phyloP scores from a whole-genome alignment of 805 yeast species.

The Pichia phayaonensis region DNA sequence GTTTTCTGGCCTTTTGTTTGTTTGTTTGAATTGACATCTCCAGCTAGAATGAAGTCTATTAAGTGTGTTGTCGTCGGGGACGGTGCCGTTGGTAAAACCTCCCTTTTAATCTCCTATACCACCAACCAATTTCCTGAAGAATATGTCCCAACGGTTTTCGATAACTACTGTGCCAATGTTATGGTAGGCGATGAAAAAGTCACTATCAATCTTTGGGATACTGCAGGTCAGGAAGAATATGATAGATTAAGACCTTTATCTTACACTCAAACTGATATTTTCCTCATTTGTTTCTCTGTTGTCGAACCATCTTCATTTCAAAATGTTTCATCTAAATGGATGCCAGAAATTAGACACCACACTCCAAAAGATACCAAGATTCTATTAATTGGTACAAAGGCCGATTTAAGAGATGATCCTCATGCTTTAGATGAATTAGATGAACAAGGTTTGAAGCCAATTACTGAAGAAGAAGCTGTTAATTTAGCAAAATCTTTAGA shows the following conservation, averaged over 20 bases:
- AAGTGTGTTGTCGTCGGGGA: constrained; percentile 94
- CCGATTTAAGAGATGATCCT: constrained; percentile 77
- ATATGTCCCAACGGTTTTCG: constrained; percentile 91
- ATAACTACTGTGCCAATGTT: constrained; percentile 82
- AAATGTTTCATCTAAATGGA: constrained; percentile 76
- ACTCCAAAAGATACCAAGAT: constrained; percentile 64
- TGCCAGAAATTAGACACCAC: constrained; percentile 82
- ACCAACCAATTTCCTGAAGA: constrained; percentile 91
- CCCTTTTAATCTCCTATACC: constrained; percentile 79
- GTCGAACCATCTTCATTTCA: constrained; percentile 73
- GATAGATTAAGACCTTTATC: constrained; percentile 84
- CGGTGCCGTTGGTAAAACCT: constrained; percentile 94
- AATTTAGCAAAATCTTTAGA: constrained; percentile 64
- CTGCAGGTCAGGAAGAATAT: constrained; percentile 92
- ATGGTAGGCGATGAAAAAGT: constrained; percentile 76
- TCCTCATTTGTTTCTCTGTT: constrained; percentile 78
- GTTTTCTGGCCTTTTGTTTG: neutral
- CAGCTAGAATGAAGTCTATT: constrained; percentile 61
- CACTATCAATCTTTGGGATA: constrained; percentile 88
- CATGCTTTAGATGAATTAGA: constrained; percentile 63
- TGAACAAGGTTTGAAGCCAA: constrained; percentile 55
- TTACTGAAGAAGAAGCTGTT: constrained; percentile 53
- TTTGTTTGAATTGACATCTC: neutral
- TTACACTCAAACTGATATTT: constrained; percentile 88
- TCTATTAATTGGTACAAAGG: constrained; percentile 79